Percentiles rank a stretch among this genome's conserved stretches.
phyloP scores from a whole-genome alignment of 768 basidiomycete species.

The Glaciozyma antarctica region DNA sequence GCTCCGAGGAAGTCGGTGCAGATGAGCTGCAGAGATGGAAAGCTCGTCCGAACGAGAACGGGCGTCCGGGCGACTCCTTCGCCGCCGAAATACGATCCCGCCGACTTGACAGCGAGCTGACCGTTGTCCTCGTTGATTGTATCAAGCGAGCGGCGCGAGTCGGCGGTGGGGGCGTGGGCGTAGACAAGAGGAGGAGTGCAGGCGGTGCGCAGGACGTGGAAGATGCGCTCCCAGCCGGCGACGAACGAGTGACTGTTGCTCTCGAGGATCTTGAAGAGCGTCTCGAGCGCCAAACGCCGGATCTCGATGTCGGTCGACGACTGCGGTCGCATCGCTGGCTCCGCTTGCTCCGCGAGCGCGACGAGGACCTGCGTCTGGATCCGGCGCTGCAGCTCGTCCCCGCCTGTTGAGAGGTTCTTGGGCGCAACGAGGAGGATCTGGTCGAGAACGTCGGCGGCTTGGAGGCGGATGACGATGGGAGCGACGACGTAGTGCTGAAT shows the following conservation, averaged over 20 bases:
- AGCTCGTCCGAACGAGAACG: constrained; percentile 76
- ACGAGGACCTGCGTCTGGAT: constrained; percentile 78
- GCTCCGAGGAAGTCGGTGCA: constrained; percentile 77
- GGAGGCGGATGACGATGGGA: constrained; percentile 65
- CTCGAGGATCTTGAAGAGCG: constrained; percentile 80
- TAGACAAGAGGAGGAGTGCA: constrained; percentile 49
- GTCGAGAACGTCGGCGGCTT: constrained; percentile 78
- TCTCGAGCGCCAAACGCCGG: constrained; percentile 77
- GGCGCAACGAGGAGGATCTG: constrained; percentile 72
- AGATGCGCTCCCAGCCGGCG: constrained; percentile 87
- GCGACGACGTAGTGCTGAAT: constrained; percentile 61
- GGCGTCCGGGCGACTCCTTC: constrained; percentile 43
- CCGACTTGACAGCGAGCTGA: neutral
- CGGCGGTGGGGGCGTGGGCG: constrained; percentile 31
- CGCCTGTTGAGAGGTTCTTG: constrained; percentile 46
- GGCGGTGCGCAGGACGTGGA: constrained; percentile 81
- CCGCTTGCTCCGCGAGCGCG: constrained; percentile 69
- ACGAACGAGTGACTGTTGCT: constrained; percentile 83
- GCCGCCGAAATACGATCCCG: neutral
- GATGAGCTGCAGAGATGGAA: constrained; percentile 84
- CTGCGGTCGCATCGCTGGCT: constrained; percentile 43
- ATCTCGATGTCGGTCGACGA: constrained; percentile 58
- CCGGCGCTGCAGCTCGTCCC: constrained; percentile 53
- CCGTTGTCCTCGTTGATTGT: constrained; percentile 22
- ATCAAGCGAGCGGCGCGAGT: constrained; percentile 9